Base-by-base conservation (phyloP, 2,329 filamentous ascomycete genomes). In the Pseudocercospora vitis region DNA sequence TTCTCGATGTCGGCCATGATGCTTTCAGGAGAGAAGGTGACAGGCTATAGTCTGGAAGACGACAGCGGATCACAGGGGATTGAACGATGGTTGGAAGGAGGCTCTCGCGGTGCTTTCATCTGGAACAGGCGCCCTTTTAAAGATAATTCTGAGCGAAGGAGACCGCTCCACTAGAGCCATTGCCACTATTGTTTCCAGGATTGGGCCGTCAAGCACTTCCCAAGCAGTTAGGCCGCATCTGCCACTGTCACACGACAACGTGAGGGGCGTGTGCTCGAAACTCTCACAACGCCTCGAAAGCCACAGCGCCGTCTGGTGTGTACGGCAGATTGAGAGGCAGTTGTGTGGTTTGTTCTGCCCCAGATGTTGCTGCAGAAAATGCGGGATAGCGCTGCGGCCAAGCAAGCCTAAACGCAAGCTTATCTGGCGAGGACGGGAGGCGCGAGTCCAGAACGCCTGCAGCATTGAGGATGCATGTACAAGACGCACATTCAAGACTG, bases 1-100 rank as follows among this genome's bases (percentile, higher is more conserved):
- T 66, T 66, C 56, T 66, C 62, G 35, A 56, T 16, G 47, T 64
- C 63, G 26, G 48, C 48, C 56, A 58, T 61, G 32, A 33, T 55
- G 53, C 16, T 39, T 26, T 5, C 11, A 3, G 33, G 3, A 7
- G 33, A 18, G 33, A 18, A 18, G 33, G n/a, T n/a, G n/a, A n/a
- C n/a, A n/a, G n/a, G n/a, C n/a, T n/a, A n/a, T n/a, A n/a, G n/a
- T n/a, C n/a, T n/a, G n/a, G n/a, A n/a, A n/a, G n/a, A n/a, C n/a
- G n/a, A n/a, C n/a, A n/a, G n/a, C n/a, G n/a, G n/a, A n/a, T n/a
- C n/a, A n/a, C n/a, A n/a, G n/a, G n/a, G n/a, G n/a, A n/a, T n/a
- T n/a, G n/a, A n/a, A n/a, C n/a, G n/a, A n/a, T n/a, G n/a, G n/a
- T n/a, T 19, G 16, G 21, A 8, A n/a, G 12, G 3, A 7, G 33